Evolutionary conservation across 1,139 yeast species (phyloP).

Genomic region (Scheffersomyces lignicola): DNA sequence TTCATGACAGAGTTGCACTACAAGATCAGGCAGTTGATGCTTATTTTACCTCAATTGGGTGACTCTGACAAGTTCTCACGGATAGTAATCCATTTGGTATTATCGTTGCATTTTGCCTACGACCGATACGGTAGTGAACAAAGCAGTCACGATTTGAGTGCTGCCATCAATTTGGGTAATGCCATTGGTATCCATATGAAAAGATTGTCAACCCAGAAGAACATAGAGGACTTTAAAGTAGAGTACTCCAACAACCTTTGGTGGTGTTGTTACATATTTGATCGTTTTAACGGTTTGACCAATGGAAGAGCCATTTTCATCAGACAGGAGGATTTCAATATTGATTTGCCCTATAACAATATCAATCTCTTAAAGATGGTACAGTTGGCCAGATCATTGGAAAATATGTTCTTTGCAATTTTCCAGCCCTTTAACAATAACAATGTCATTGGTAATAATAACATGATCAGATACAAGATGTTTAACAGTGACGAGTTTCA

Average conservation of each 20-base stretch:
- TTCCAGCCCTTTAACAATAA: constrained; percentile 23
- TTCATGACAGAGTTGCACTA: constrained; percentile 29
- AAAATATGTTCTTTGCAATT: constrained; percentile 25
- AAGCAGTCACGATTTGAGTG: constrained; percentile 34
- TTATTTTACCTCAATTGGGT: constrained; percentile 33
- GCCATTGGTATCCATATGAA: constrained; percentile 36
- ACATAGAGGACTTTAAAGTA: constrained; percentile 8
- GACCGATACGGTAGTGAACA: constrained; percentile 37
- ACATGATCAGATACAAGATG: constrained; percentile 15
- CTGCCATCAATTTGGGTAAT: constrained; percentile 30
- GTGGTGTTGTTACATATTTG: constrained; percentile 39
- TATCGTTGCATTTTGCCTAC: constrained; percentile 30
- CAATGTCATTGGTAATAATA: constrained; percentile 12
- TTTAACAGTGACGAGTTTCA: constrained; percentile 29
- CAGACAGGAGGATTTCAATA: constrained; percentile 29
- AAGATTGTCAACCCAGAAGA: constrained; percentile 8
- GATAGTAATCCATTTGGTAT: constrained; percentile 28
- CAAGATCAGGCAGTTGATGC: constrained; percentile 31
- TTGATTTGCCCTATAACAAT: constrained; percentile 31
- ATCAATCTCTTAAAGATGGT: constrained; percentile 25
- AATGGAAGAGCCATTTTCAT: constrained; percentile 27
- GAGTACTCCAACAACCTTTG: constrained; percentile 30
- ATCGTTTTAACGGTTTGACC: constrained; percentile 32
- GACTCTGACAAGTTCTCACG: constrained; percentile 35
- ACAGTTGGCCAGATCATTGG: constrained; percentile 26